Conservation (phyloP, 768 basidiomycete genomes). For the Cytidiella melzeri region DNA sequence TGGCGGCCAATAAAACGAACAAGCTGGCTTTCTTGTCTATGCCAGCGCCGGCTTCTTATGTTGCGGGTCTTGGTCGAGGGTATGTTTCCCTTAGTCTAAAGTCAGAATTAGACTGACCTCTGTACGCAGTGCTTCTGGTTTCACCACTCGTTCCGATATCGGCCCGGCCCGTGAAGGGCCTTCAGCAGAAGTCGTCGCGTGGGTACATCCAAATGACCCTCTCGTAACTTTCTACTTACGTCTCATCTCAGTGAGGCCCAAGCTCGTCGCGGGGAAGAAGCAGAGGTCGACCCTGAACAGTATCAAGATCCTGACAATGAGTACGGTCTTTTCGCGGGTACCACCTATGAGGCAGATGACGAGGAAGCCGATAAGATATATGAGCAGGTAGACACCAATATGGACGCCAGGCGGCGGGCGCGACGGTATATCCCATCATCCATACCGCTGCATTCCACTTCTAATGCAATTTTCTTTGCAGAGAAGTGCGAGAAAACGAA, state of each 20-base stretch:
- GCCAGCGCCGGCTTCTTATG: slow-evolving; percentile 95
- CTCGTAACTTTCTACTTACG: not conserved
- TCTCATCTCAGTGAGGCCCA: slow-evolving; percentile 67
- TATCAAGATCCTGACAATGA: slow-evolving; percentile 98
- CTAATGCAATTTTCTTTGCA: slow-evolving; percentile 25
- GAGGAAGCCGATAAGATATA: slow-evolving; percentile 97
- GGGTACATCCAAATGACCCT: slow-evolving; percentile 26
- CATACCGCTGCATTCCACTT: slow-evolving; percentile 13
- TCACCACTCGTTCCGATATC: slow-evolving; percentile 97
- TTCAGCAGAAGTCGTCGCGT: slow-evolving; percentile 87
- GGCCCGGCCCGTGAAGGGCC: slow-evolving; percentile 96
- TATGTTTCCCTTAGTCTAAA: slow-evolving; percentile 34
- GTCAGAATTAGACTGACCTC: slow-evolving; percentile 8
- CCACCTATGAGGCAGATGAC: slow-evolving; percentile 94
- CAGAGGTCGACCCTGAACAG: slow-evolving; percentile 82
- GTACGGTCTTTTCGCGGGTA: slow-evolving; percentile 91
- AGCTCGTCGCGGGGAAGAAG: slow-evolving; percentile 80
- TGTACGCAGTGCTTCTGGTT: slow-evolving; percentile 76
- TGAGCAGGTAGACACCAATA: slow-evolving; percentile 82
- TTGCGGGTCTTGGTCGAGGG: slow-evolving; percentile 98
- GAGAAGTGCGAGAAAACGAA: slow-evolving; percentile 73
- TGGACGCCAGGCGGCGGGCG: slow-evolving; percentile 79
- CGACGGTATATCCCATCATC: slow-evolving; percentile 52
- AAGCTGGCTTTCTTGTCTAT: slow-evolving; percentile 85
- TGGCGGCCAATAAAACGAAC: slow-evolving; percentile 56